Evolutionary conservation across 495 filamentous ascomycete species (phyloP).

Genomic region (Penicillium fimorum): DNA sequence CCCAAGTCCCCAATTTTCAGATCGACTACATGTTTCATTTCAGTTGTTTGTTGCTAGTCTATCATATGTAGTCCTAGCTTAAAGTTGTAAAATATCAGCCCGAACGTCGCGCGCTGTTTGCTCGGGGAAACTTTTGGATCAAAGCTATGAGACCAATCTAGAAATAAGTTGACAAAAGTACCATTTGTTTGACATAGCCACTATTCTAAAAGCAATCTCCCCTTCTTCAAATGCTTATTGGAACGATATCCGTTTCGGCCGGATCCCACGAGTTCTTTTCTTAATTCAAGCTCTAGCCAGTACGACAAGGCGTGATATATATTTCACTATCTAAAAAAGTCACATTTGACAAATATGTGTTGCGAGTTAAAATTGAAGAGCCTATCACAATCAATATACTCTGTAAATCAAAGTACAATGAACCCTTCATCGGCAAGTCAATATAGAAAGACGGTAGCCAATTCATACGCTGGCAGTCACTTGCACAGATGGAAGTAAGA

Average conservation of each 20-base stretch:
- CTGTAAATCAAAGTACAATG: slow-evolving; percentile 11
- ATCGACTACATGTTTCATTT: neutral
- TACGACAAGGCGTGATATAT: neutral
- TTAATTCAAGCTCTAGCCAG: neutral
- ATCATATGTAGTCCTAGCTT: neutral
- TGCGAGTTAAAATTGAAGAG: neutral
- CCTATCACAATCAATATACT: neutral
- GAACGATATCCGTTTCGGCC: neutral
- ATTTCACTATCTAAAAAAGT: neutral
- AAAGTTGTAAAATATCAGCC: neutral
- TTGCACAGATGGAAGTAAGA: too few species aligned
- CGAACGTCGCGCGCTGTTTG: neutral
- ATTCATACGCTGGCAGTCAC: too few species aligned
- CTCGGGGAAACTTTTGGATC: neutral
- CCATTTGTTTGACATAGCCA: neutral
- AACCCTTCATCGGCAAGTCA: slow-evolving; percentile 7
- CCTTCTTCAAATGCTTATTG: neutral
- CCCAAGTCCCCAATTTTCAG: neutral
- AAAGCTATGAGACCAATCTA: neutral
- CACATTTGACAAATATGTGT: neutral
- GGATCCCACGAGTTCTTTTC: neutral
- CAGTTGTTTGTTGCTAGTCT: neutral
- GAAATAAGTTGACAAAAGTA: neutral
- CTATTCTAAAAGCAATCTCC: too few species aligned
- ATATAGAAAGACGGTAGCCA: too few species aligned